Conservation (phyloP, 2,329 filamentous ascomycete species). For the Ilyonectria mors-panacis region DNA sequence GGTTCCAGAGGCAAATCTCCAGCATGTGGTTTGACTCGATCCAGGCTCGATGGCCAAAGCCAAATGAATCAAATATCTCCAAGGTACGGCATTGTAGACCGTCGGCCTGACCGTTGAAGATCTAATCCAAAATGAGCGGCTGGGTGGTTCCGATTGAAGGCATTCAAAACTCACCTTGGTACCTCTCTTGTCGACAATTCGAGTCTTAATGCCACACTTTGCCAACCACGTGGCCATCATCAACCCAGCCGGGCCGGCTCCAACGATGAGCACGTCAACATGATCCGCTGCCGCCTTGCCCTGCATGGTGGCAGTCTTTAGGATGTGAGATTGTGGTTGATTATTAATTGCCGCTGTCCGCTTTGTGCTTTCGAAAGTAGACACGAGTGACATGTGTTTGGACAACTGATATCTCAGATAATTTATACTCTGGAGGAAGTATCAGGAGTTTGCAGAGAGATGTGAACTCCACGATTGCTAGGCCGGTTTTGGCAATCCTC, state of each 20-base stretch:
- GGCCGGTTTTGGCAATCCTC: not conserved
- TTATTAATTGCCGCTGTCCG: not conserved
- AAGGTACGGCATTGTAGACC: constrained; percentile 74
- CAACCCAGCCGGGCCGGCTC: constrained; percentile 32
- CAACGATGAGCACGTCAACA: constrained; percentile 33
- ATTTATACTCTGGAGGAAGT: not conserved
- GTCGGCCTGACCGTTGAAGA: constrained; percentile 59
- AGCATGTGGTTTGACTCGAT: constrained; percentile 78
- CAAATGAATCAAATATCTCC: constrained; percentile 81
- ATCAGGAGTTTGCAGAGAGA: not conserved
- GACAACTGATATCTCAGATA: not conserved
- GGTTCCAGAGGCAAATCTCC: constrained; percentile 73
- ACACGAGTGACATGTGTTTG: no score
- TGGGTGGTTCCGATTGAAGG: not conserved
- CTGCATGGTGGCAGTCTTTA: not conserved
- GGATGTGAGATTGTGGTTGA: not conserved
- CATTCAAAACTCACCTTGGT: constrained; percentile 19
- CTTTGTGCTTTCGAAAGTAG: not conserved
- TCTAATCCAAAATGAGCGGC: constrained; percentile 8
- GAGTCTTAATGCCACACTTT: constrained; percentile 37
- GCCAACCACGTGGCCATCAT: constrained; percentile 39
- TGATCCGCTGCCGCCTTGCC: constrained; percentile 15
- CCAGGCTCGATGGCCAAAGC: constrained; percentile 74
- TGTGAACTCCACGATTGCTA: not conserved
- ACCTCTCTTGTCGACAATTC: constrained; percentile 35